Base-by-base conservation (phyloP, 139 green algal genomes). In the Chlamydomonas urium region DNA sequence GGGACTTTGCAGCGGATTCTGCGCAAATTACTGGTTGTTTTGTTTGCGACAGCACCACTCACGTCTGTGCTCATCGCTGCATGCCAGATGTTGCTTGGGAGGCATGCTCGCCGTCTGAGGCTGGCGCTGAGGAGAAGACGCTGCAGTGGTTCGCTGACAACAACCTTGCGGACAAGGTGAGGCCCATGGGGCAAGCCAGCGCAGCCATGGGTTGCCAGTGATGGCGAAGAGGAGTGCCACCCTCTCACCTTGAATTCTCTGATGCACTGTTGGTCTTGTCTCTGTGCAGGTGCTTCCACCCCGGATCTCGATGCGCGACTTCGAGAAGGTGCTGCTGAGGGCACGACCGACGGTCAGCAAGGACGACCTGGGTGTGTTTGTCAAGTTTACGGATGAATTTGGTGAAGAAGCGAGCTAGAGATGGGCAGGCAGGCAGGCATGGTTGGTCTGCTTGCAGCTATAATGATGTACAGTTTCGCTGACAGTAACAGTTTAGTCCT, bases 311-410 rank as follows among this genome's bases (percentile, higher is more conserved):
- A 90, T 92, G 77, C 71, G 82, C 1, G 92, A 97, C 78, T 97
- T 97, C 81, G 81, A 93, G 38, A 96, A 93, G 81, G 86, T 93
- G 66, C 77, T 98, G 68, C 42, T 88, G 50, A 71, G 89, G 0
- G 94, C 93, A 14, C 84, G 93, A 65, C 96, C 96, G 1, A 99
- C 96, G 0, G 96, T 99, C 6, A 88, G 85, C 66, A 45, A 82
- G 21, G 79, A 79, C 6, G 96, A 99, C 78, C 78, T 99, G 26
- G 84, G 85, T 24, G 69, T 91, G 2, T 94, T 97, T 72, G 87
- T 96, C 65, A 80, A 88, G 38, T 99, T 99, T 77, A 99, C 94
- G 0, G 38, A 75, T 26, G 95, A 99, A 81, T 99, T 98, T 91
- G 94, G 94, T 4, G 91, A 98, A 80, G 94, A 98, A 60, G 91